Evolutionary conservation across 2,329 filamentous ascomycete species (phyloP), one percentile per base, ranked within the genome.

Genomic region (Fusarium mangiferae): DNA sequence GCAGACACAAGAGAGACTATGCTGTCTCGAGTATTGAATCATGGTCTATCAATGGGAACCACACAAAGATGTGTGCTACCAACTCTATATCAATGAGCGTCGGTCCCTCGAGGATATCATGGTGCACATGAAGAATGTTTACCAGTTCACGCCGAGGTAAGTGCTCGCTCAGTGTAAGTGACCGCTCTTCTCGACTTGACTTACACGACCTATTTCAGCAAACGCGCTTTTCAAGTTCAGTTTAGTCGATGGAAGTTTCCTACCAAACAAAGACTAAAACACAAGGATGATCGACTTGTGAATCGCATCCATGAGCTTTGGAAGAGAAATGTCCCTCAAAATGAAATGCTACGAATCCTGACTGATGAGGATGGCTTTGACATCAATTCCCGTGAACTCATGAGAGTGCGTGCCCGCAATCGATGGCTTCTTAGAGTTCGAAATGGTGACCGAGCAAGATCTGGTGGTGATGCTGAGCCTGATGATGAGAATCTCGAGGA

Each of bases 241-340:
- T 94, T 95, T 82, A 92, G 91, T 78, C 87, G 90, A 80, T 96
- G 94, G 94, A 88, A 90, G 13, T 96, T 96, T 75, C 93, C 93
- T 20, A 89, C 88, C 66, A 94, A 94, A 80, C 90, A 93, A 75
- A 90, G 91, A 68, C 90, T 91, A 2, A 90, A 91, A 4, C 90
- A 94, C 79, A 93, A 92, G 78, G 92, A 94, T 79, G 85, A 87
- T 20, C 85, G 85, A 30, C 87, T 96, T 13, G 89, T 93, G 45
- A 88, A 87, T 24, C 90, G 94, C 36, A 88, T 96, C 69, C 91
- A 90, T 78, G 89, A 95, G 82, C 86, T 96, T 77, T 96, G 94
- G 94, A 91, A 94, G 80, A 86, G 85, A 75, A 96, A 96, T 78
- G 86, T 90, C 20, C 87, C 85, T 24, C 93, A 95, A 81, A 88